phyloP scores from a whole-genome alignment of 345 rosid species.

The Odontarrhena argentea region DNA sequence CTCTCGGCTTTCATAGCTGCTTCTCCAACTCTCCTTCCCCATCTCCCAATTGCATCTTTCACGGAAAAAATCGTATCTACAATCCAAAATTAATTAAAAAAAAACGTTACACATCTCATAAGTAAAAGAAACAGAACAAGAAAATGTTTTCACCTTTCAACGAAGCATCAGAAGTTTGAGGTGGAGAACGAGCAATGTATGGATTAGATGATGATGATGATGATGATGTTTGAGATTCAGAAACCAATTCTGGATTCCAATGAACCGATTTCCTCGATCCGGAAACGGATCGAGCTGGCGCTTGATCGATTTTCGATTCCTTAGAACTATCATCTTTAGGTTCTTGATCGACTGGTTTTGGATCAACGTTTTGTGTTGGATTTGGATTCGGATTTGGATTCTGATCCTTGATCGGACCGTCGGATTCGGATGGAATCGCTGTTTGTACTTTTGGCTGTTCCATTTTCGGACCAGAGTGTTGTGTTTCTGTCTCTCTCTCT shows the following conservation, averaged over 20 bases:
- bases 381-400: slow-evolving; percentile 30
- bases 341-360: slow-evolving; percentile 33
- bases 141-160: slow-evolving; percentile 48
- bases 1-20: slow-evolving; percentile 63
- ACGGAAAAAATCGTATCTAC: slow-evolving; percentile 50
- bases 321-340: slow-evolving; percentile 39
- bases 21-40: slow-evolving; percentile 60
- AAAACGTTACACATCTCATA: background rate
- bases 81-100: slow-evolving; percentile 31
- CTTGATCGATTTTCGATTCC: slow-evolving; percentile 26
- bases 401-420: slow-evolving; percentile 49
- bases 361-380: slow-evolving; percentile 29
- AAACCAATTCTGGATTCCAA: slow-evolving; percentile 70
- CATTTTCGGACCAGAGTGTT: slow-evolving; percentile 39
- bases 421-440: slow-evolving; percentile 46
- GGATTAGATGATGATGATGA: slow-evolving; percentile 49
- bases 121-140: background rate
- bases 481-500: background rate
- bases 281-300: slow-evolving; percentile 36
- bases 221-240: slow-evolving; percentile 43
- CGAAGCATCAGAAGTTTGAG: slow-evolving; percentile 43
- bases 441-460: slow-evolving; percentile 48
- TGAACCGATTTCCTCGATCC: slow-evolving; percentile 59
- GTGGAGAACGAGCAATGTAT: slow-evolving; percentile 47
- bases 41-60: slow-evolving; percentile 55